A percentile compares a stretch with the other conserved stretches of the same genome.
These are phyloP conservation scores for Coelastrella sp. DNA, from an alignment of 139 green algal species.

Conservation along the genomic window DNA sequence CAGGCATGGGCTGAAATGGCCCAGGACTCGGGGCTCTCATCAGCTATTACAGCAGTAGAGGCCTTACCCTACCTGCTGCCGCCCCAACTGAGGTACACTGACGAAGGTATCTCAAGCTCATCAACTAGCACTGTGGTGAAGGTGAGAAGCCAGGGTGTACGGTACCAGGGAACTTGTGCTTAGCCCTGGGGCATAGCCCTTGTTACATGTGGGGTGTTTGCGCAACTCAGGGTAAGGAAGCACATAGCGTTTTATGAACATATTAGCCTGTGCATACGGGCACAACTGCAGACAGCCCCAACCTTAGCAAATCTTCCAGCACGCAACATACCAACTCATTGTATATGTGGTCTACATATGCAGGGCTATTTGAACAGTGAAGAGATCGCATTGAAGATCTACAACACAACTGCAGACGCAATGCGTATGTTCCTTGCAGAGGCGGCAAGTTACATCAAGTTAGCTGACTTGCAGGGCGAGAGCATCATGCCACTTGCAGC, in stretches of 20 bases:
- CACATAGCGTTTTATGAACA: neutral
- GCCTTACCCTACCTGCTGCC: neutral
- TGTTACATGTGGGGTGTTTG: neutral
- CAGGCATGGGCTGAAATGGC: neutral
- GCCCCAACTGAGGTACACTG: neutral
- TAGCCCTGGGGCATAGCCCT: neutral
- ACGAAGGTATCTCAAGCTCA: neutral
- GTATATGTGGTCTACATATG: neutral
- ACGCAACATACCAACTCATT: neutral
- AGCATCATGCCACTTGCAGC: neutral
- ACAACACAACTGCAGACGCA: neutral
- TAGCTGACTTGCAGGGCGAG: neutral
- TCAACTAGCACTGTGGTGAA: constrained; percentile 10
- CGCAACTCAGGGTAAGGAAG: neutral
- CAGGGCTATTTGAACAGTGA: neutral
- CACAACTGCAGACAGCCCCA: neutral
- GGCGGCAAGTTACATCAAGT: neutral
- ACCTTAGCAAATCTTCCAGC: neutral
- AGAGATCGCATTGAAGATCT: neutral
- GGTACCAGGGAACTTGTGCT: neutral
- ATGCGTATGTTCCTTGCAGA: constrained; percentile 28
- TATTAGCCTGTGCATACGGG: neutral
- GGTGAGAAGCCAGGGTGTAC: neutral
- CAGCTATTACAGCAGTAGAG: constrained; percentile 5
- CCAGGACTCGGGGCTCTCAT: neutral